A percentile compares a stretch with the other conserved stretches of the same genome.
These are phyloP conservation scores for Meyerozyma smithsonii DNA, from an alignment of 1,139 yeast species.

Conservation along the genomic window DNA sequence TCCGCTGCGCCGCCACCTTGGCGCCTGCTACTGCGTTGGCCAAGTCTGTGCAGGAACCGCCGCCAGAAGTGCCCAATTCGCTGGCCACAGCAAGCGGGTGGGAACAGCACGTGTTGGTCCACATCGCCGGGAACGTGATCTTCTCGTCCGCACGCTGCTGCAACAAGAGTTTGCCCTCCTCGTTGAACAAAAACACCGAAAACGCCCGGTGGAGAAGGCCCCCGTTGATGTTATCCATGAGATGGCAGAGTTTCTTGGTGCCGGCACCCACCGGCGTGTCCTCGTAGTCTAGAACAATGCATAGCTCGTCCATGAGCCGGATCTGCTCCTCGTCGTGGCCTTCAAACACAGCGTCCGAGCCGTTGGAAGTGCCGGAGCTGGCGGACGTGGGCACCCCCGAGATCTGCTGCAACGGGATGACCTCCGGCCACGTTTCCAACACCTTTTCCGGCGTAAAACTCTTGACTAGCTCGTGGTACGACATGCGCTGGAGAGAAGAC, in stretches of 20 bases:
- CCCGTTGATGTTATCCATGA: constrained; percentile 77
- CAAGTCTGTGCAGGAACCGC: constrained; percentile 39
- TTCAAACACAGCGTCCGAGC: constrained; percentile 42
- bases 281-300: constrained; percentile 85
- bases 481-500: not conserved
- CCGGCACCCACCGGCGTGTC: constrained; percentile 91
- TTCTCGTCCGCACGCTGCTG: constrained; percentile 96
- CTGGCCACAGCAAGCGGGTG: constrained; percentile 85
- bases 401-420: constrained; percentile 47
- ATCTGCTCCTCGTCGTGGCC: constrained; percentile 96
- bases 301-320: constrained; percentile 90
- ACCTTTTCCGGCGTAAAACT: constrained; percentile 46
- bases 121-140: constrained; percentile 91
- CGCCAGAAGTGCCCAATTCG: constrained; percentile 58
- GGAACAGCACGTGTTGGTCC: constrained; percentile 99
- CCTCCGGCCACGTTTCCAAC: constrained; percentile 57
- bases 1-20: constrained; percentile 85
- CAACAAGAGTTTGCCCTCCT: constrained; percentile 67
- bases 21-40: constrained; percentile 65
- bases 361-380: constrained; percentile 19
- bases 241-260: constrained; percentile 86
- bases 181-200: constrained; percentile 85
- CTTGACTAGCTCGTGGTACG: constrained; percentile 51
- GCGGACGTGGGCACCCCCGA: constrained; percentile 43
- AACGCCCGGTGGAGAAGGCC: constrained; percentile 95